Evolutionary conservation across 352 stramenopile genomes (phyloP), one percentile per base, ranked within the genome.

Genomic region (Globisporangium barbulae): DNA sequence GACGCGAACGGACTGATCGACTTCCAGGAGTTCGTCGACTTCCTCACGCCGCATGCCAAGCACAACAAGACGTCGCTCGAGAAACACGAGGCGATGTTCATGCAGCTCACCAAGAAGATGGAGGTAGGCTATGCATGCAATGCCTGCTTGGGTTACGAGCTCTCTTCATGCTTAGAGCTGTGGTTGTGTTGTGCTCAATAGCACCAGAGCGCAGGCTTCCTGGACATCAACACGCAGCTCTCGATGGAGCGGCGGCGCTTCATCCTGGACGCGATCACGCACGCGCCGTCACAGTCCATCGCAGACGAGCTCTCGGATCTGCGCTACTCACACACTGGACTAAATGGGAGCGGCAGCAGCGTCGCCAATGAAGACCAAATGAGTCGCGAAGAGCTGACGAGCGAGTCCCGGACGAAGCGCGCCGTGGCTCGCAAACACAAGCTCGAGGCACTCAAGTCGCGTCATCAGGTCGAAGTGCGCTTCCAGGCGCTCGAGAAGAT

Each of bases 71-170:
- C 64, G 13, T 78, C 65, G 19, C 59, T 79, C 13, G 73, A 81
- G 50, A 89, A 88, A 41, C 76, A 88, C 44, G 79, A 89, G 50
- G 59, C 74, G 35, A 89, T 89, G 76, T 93, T 93, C 47, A 74
- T 81, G 47, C 78, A 87, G 53, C 74, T 93, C 10, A 93, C 83
- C 5, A 77, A 88, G 63, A 91, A 89, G 59, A 93, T 93, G 84
- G 81, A 90, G 77, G 78, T 88, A 28, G 5, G 47, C 35, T 54
- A n/a, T 56, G 41, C 3, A 12, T 30, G 31, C 9, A 28, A 28
- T 28, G 25, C 25, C 25, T 28, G 25, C 25, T 28, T 28, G 25
- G 2, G 25, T 28, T 28, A 28, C 2, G 2, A 28, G 25, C 2
- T 28, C 25, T 28, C 25, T 28, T 28, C 25, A 28, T 28, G 9